Percentiles rank a stretch among this genome's conserved stretches.
phyloP scores from a whole-genome alignment of 345 rosid species.

The Bruguiera sexangula region DNA sequence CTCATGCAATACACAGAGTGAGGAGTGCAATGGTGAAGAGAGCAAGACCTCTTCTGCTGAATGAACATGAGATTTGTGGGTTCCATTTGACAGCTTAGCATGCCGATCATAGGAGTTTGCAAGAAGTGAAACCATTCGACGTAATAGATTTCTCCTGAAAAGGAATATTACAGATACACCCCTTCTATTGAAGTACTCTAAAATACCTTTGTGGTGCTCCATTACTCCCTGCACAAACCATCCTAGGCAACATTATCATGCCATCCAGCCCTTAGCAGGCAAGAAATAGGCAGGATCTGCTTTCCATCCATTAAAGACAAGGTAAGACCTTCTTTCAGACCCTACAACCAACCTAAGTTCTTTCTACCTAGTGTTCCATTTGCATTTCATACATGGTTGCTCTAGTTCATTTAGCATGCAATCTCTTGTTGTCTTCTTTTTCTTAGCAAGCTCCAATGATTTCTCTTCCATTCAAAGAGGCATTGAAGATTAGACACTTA shows the following conservation, averaged over 20 bases:
- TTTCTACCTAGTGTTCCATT: neutral
- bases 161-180: constrained; percentile 64
- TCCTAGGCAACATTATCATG: neutral
- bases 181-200: constrained; percentile 62
- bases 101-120: constrained; percentile 74
- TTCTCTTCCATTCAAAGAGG: too few relatives aligned
- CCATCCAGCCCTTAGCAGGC: neutral
- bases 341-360: neutral
- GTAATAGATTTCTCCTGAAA: constrained; percentile 61
- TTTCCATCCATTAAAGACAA: neutral
- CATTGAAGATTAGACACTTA: too few relatives aligned
- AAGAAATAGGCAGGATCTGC: neutral
- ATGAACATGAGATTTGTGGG: constrained; percentile 92
- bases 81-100: constrained; percentile 78
- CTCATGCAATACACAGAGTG: neutral
- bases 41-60: constrained; percentile 60
- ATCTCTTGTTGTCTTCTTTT: neutral
- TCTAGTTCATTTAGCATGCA: neutral
- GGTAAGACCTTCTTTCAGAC: neutral
- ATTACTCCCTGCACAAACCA: constrained; percentile 54
- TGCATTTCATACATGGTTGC: neutral
- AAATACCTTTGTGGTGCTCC: constrained; percentile 53
- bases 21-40: neutral
- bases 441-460: neutral
- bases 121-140: constrained; percentile 71